Evolutionary conservation across 208 protist genomes (phyloP), one percentile per base, ranked within the genome.

Genomic region (Trypanosoma boissoni): DNA sequence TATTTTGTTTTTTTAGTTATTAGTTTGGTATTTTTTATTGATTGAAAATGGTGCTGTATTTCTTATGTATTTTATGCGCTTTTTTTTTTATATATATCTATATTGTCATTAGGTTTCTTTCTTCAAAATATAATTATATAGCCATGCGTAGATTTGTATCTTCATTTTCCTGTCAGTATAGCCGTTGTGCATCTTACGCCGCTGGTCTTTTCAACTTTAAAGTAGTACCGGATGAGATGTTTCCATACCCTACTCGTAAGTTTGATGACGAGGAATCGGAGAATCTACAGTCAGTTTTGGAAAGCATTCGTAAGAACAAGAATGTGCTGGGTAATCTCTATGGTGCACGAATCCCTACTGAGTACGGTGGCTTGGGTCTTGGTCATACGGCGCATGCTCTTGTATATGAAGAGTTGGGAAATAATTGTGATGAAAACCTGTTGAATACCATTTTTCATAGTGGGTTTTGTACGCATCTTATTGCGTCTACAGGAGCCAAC

Each of bases 121-220:
- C 6, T 12, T 6, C 34, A 12, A 16, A 39, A 16, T 39, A 16
- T 16, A 39, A 62, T 26, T 14, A 36, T 10, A 29, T 59, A 29
- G 24, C 26, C 14, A 64, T 70, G 58, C 58, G 58, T 16, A 42
- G 60, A 4, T 61, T 76, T 46, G 10, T 46, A 2, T 21, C 34
- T 10, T 16, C 41, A 29, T 65, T 51, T 46, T 26, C 37, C 14
- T 50, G 52, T 51, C 53, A 53, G 32, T 74, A 70, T 31, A 58
- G 58, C 8, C 73, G 83, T 27, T 71, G 79, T 23, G 72, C 65
- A 14, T 93, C 86, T 45, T 93, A 82, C 73, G 78, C 69, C 5
- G 83, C 77, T 16, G 87, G 87, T n/a, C 58, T 95, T 42, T 95
- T 95, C 66, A 83, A 88, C 52, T 89, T 81, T 49, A 91, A 91